phyloP scores from a whole-genome alignment of 169 alveolate species.

The Eimeria maxima region DNA sequence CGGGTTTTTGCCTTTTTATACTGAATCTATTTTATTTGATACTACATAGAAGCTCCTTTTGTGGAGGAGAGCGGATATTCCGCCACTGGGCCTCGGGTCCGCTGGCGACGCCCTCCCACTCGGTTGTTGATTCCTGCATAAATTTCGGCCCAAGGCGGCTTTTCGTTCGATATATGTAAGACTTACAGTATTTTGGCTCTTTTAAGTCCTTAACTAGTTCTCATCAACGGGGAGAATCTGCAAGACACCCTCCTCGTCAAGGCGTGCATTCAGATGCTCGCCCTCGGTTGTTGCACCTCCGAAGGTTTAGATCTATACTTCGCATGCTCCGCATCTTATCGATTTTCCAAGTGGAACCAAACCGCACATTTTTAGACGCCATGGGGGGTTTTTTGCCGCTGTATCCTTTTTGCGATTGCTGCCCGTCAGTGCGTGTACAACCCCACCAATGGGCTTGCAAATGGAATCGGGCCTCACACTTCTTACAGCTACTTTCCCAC shows the following conservation, averaged over 20 bases:
- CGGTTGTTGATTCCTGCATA: not conserved
- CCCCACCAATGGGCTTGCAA: slow-evolving; percentile 9
- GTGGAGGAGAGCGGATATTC: slow-evolving; percentile 26
- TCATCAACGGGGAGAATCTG: slow-evolving; percentile 13
- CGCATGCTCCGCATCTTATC: not conserved
- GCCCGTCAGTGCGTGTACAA: slow-evolving; percentile 14
- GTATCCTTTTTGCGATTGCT: not conserved
- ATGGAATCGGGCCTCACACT: not conserved
- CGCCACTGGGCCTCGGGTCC: slow-evolving; percentile 51
- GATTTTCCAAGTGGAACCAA: not conserved
- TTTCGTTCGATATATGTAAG: not conserved
- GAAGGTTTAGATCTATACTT: not conserved
- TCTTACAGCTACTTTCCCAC: not conserved
- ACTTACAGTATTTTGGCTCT: not conserved
- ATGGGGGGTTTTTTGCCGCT: not conserved
- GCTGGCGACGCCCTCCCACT: slow-evolving; percentile 76
- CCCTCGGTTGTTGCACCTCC: slow-evolving; percentile 4
- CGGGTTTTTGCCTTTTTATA: not conserved
- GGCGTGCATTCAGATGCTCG: slow-evolving; percentile 57
- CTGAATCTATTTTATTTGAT: not conserved
- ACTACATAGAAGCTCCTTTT: not conserved
- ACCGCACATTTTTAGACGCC: not conserved
- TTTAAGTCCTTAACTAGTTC: not conserved
- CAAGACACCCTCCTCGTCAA: slow-evolving; percentile 57
- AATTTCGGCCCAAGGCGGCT: not conserved